Conservation (phyloP, 352 stramenopile genomes). For the Globisporangium cederbergense region DNA sequence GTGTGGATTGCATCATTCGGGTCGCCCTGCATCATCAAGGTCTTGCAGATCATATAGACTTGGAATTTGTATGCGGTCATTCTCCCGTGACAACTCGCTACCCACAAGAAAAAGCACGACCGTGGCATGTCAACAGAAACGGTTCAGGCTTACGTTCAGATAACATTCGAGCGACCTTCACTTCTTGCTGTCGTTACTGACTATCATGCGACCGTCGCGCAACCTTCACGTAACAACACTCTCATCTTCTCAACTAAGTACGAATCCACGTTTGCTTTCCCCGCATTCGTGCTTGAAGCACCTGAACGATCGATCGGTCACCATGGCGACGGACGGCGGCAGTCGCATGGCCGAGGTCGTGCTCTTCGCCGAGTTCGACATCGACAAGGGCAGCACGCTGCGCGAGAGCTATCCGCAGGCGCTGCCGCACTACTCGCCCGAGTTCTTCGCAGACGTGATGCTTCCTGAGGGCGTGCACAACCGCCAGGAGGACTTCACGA, state of each 20-base stretch:
- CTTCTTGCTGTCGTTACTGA: neutral
- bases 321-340: conserved; percentile 10
- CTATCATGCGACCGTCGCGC: neutral
- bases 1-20: conserved; percentile 6
- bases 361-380: conserved; percentile 84
- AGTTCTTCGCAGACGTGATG: conserved; percentile 90
- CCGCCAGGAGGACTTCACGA: conserved; percentile 78
- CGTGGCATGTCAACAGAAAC: conserved; percentile 11
- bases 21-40: conserved; percentile 8
- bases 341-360: conserved; percentile 57
- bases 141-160: neutral
- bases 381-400: conserved; percentile 85
- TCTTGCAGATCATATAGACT: neutral
- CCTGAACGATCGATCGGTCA: neutral
- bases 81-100: neutral
- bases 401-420: conserved; percentile 58
- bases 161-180: conserved; percentile 5
- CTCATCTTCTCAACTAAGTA: neutral
- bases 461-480: conserved; percentile 87
- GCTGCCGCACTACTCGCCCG: conserved; percentile 75
- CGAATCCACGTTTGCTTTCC: neutral
- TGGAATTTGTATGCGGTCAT: neutral
- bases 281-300: conserved; percentile 8
- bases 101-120: conserved; percentile 19
- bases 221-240: neutral